phyloP scores from a whole-genome alignment of 1,284 basidiomycete species.

The Malassezia nana region DNA sequence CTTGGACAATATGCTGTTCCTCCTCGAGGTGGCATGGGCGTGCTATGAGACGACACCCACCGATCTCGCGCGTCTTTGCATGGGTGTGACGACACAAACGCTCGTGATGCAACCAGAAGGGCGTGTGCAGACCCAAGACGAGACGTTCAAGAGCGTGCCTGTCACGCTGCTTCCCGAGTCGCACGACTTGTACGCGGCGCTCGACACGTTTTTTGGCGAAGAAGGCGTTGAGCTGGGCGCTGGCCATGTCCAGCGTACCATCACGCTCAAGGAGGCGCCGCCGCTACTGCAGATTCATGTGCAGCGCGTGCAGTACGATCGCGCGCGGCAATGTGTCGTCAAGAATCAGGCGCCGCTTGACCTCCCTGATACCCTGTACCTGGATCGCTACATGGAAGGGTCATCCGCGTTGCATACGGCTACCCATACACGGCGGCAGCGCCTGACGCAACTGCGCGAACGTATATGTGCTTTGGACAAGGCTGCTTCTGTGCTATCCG shows the following conservation, averaged over 20 bases:
- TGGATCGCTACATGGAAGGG: constrained; percentile 72
- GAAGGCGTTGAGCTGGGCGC: constrained; percentile 73
- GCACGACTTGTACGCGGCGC: constrained; percentile 82
- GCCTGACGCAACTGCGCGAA: constrained; percentile 26
- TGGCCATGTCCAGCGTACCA: constrained; percentile 73
- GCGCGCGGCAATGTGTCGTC: constrained; percentile 72
- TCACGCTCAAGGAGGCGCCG: constrained; percentile 74
- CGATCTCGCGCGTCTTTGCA: constrained; percentile 22
- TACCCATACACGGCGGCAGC: constrained; percentile 55
- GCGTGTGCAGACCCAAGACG: constrained; percentile 61
- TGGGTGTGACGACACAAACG: constrained; percentile 34
- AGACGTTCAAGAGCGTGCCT: constrained; percentile 83
- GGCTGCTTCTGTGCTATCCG: background rate
- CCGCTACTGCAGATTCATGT: constrained; percentile 89
- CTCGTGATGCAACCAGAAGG: constrained; percentile 14
- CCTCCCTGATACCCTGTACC: constrained; percentile 71
- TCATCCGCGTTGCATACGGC: background rate
- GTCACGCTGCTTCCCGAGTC: constrained; percentile 79
- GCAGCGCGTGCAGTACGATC: constrained; percentile 91
- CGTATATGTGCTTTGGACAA: constrained; percentile 10
- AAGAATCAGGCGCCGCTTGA: constrained; percentile 93
- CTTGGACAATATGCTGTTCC: constrained; percentile 97
- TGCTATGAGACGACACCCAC: constrained; percentile 37
- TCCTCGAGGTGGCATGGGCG: constrained; percentile 83
- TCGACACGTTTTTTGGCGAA: constrained; percentile 84